Evolutionary conservation across 139 green algal species (phyloP), one percentile per base, ranked within the genome.

Genomic region (Desmodesmus armatus): DNA sequence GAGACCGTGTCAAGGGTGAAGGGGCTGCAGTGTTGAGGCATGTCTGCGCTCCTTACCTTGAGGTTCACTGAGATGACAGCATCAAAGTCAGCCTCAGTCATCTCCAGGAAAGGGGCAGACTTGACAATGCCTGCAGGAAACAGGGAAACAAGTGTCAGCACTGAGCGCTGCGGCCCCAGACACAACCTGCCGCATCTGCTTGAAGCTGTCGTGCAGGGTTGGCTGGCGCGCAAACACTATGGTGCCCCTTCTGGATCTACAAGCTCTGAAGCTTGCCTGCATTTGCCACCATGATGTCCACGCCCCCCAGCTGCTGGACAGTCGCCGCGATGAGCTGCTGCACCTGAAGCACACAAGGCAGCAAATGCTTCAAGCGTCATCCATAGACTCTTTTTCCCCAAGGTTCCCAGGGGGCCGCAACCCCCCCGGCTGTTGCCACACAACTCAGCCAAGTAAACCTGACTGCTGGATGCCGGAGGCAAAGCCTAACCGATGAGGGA

Each of bases 31-130:
- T n/a, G n/a, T n/a, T n/a, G n/a, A n/a, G n/a, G n/a, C n/a, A n/a
- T n/a, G n/a, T n/a, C n/a, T n/a, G n/a, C n/a, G n/a, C n/a, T n/a
- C n/a, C n/a, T n/a, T n/a, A n/a, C n/a, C n/a, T 98, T 98, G 1
- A 98, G 88, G 88, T 98, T 98, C 33, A 98, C 93, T 0, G 78
- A 63, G 17, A 98, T 88, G 9, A 98, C 95, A 0, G 84, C 87
- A 78, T 97, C 95, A 63, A 92, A 97, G 78, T 97, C 95, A n/a
- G 91, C 83, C 65, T 98, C 95, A 3, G 55, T 91, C 91, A 98
- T 94, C 0, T 98, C 93, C 47, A 98, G 83, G 70, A 98, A 98
- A 5, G 92, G 86, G 2, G 90, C 93, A 1, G 90, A 87, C 29
- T 87, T 90, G 23, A 97, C 92, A 47, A 97, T 96, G 53, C 92